Conservation (phyloP, 768 basidiomycete genomes). For the Clitopilus hobsonii region DNA sequence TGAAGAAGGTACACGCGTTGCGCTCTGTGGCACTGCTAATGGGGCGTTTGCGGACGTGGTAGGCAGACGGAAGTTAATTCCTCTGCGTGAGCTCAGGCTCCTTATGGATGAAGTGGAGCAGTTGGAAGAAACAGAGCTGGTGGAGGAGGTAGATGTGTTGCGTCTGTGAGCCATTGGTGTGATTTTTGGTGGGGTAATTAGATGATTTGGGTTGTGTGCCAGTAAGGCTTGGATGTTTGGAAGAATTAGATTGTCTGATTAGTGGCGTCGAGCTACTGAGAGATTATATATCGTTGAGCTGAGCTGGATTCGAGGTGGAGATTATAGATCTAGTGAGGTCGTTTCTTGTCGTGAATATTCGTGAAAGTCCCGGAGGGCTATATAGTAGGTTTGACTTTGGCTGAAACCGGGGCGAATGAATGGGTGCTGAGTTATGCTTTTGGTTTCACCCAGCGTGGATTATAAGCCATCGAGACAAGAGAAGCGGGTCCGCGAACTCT, state of each 20-base stretch:
- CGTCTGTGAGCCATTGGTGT: slow-evolving; percentile 6
- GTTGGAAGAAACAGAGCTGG: slow-evolving; percentile 6
- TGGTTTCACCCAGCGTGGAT: not conserved
- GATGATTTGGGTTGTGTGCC: not conserved
- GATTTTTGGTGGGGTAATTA: too few species aligned
- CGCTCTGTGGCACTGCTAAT: not conserved
- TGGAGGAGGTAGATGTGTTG: slow-evolving; percentile 8
- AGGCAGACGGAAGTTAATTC: slow-evolving; percentile 11
- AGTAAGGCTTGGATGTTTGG: not conserved
- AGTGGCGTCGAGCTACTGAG: too few species aligned
- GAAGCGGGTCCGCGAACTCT: not conserved
- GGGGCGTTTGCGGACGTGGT: not conserved
- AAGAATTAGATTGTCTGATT: not conserved
- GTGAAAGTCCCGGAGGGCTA: not conserved
- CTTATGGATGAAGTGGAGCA: slow-evolving; percentile 3
- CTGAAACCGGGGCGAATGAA: not conserved
- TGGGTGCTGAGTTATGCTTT: not conserved
- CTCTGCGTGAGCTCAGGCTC: slow-evolving; percentile 12
- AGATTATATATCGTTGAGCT: too few species aligned
- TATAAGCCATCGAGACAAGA: not conserved
- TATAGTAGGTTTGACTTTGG: not conserved
- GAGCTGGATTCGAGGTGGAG: too few species aligned
- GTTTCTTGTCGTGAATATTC: not conserved
- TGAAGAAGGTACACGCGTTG: not conserved
- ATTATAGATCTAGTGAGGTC: too few species aligned